phyloP scores from a whole-genome alignment of 225 moss, liverwort and hornwort genomes.

The Neckera pumila region DNA sequence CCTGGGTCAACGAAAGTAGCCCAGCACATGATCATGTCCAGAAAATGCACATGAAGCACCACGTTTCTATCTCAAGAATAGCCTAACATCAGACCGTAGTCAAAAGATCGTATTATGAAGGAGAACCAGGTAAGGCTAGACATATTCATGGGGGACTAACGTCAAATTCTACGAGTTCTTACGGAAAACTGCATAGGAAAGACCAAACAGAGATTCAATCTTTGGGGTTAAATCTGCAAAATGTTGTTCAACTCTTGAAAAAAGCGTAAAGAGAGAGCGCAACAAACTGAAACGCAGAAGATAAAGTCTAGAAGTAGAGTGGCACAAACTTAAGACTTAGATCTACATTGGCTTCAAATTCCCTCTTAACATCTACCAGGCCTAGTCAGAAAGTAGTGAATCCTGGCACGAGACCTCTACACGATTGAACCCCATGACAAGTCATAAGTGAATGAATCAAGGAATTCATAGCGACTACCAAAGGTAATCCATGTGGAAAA shows the following conservation, averaged over 20 bases:
- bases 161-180: neutral
- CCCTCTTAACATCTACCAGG: neutral
- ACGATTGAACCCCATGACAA: neutral
- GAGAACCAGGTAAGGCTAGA: neutral
- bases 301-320: neutral
- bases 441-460: neutral
- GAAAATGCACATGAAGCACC: neutral
- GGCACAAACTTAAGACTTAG: neutral
- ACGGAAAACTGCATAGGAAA: neutral
- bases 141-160: neutral
- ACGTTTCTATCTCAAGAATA: neutral
- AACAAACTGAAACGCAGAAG: neutral
- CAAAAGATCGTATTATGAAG: neutral
- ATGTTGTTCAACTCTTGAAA: conserved; percentile 3
- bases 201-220: neutral
- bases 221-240: neutral
- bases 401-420: neutral
- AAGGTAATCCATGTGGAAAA: neutral
- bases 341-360: conserved; percentile 3
- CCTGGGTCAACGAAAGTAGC: neutral
- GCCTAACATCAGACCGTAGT: neutral
- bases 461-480: neutral
- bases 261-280: neutral
- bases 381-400: neutral
- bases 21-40: neutral